phyloP scores from a whole-genome alignment of 106 monocot species.

The Cymbidium sinense region DNA sequence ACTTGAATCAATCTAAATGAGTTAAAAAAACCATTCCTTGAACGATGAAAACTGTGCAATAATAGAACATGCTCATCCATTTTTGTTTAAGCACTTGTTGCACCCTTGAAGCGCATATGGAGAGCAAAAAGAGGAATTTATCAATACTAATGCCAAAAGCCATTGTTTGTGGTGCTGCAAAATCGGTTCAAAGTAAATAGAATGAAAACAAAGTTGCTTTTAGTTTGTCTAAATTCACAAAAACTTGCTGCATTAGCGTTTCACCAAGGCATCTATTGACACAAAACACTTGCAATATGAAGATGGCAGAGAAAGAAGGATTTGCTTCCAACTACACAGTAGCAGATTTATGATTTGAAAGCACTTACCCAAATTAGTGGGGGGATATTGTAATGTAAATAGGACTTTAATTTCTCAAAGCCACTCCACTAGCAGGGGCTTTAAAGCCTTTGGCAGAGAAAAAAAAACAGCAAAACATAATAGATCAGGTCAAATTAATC shows the following conservation, averaged over 20 bases:
- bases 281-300: not conserved
- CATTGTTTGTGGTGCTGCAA: too few relatives aligned
- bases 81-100: too few relatives aligned
- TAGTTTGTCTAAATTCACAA: not conserved
- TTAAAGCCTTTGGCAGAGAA: not conserved
- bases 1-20: not conserved
- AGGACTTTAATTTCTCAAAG: too few relatives aligned
- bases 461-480: not conserved
- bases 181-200: not conserved
- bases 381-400: too few relatives aligned
- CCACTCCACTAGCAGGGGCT: not conserved
- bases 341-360: not conserved
- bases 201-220: not conserved
- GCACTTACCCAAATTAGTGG: too few relatives aligned
- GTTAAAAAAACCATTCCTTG: not conserved
- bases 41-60: not conserved
- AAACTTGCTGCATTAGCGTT: not conserved
- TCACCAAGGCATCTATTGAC: not conserved
- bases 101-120: too few relatives aligned
- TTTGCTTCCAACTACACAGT: not conserved
- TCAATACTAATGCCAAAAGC: too few relatives aligned
- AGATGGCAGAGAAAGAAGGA: not conserved
- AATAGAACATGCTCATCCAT: too few relatives aligned
- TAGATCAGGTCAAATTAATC: not conserved
- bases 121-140: too few relatives aligned